phyloP scores from a whole-genome alignment of 768 basidiomycete species.

The Porpolomopsis calyptriformis region DNA sequence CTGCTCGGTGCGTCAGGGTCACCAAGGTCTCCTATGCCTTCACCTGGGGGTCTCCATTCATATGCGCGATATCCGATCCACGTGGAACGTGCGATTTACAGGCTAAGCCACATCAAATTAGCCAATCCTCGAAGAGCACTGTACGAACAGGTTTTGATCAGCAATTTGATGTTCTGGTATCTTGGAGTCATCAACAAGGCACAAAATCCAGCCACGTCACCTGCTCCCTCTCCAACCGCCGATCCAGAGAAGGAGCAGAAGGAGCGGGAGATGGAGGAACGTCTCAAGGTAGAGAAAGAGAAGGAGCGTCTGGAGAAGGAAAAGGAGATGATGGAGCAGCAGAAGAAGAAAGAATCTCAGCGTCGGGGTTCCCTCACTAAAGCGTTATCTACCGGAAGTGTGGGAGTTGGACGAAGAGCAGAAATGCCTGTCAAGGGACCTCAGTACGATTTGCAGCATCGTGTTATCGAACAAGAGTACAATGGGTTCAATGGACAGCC shows the following conservation, averaged over 20 bases:
- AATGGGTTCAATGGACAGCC: conserved; percentile 32
- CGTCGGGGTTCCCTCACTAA: conserved; percentile 61
- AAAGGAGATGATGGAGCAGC: conserved; percentile 41
- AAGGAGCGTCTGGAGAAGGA: conserved; percentile 36
- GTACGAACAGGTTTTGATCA: conserved; percentile 92
- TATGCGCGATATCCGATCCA: conserved; percentile 91
- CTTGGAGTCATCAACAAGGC: conserved; percentile 94
- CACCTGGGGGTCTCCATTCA: conserved; percentile 32
- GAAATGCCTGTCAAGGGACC: conserved; percentile 85
- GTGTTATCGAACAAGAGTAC: conserved; percentile 87
- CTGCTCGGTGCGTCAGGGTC: conserved; percentile 78
- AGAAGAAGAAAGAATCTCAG: conserved; percentile 45
- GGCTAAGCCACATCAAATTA: conserved; percentile 95
- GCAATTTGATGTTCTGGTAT: conserved; percentile 99
- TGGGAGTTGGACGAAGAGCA: conserved; percentile 49
- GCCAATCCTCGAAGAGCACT: conserved; percentile 94
- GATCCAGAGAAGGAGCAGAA: conserved; percentile 32
- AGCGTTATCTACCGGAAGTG: conserved; percentile 34
- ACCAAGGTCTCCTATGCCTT: conserved; percentile 57
- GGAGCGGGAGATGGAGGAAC: conserved; percentile 31
- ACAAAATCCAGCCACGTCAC: conserved; percentile 36
- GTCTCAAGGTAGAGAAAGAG: conserved; percentile 27
- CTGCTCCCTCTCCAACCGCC: conserved; percentile 11
- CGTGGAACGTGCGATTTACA: conserved; percentile 95
- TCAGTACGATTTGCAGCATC: conserved; percentile 90